Conservation (phyloP, 352 stramenopile species). For the Globisporangium uncinulatum region DNA sequence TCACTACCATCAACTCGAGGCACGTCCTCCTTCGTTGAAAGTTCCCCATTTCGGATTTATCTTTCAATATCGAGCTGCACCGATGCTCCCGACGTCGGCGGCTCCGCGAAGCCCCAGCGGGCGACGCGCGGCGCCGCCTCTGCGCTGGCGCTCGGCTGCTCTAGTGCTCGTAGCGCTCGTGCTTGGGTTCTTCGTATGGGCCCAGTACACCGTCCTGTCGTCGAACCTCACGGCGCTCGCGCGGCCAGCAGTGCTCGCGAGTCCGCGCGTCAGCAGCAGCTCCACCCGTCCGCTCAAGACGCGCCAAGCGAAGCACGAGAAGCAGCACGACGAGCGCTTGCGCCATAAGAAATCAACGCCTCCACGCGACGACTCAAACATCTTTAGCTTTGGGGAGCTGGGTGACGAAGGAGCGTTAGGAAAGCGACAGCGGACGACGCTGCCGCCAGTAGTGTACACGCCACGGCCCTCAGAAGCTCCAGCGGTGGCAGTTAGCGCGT, state of each 20-base stretch:
- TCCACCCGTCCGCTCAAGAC: conserved; percentile 1
- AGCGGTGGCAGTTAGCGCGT: not conserved
- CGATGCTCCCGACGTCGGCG: not conserved
- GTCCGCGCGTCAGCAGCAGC: conserved; percentile 1
- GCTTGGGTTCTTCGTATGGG: conserved; percentile 35
- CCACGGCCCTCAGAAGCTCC: not conserved
- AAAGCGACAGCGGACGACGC: conserved; percentile 5
- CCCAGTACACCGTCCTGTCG: conserved; percentile 51
- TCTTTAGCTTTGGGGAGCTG: conserved; percentile 12
- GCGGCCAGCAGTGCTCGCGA: conserved; percentile 8
- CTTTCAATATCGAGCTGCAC: not conserved
- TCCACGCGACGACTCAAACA: not conserved
- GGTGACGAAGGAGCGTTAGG: not conserved
- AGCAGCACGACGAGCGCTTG: not conserved
- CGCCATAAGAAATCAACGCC: not conserved
- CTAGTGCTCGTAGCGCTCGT: conserved; percentile 11
- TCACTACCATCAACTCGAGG: not conserved
- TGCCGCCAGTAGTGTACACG: conserved; percentile 11
- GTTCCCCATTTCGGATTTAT: not conserved
- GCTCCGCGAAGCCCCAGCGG: not conserved
- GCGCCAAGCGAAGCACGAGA: not conserved
- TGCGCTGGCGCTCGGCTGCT: conserved; percentile 14
- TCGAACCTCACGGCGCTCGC: conserved; percentile 20
- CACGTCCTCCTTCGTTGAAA: not conserved
- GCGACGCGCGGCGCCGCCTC: conserved; percentile 14